Conservation (phyloP, 768 basidiomycete species). For the Fistulinella prunicolor region DNA sequence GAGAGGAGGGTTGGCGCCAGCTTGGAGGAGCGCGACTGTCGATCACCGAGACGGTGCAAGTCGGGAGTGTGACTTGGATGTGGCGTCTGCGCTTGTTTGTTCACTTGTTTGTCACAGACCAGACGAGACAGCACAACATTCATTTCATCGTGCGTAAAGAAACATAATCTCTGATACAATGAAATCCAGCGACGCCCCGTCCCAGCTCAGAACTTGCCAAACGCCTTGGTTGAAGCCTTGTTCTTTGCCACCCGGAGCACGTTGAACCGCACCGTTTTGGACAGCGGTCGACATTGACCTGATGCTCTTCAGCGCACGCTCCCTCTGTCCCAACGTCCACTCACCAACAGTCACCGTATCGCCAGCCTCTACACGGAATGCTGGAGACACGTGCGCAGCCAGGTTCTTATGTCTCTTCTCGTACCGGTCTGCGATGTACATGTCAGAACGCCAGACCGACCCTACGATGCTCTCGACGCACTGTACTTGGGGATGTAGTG, state of each 20-base stretch:
- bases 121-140: not conserved
- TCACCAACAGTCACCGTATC: conserved; percentile 93
- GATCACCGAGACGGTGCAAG: conserved; percentile 26
- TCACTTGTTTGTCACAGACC: conserved; percentile 28
- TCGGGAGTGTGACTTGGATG: conserved; percentile 15
- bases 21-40: conserved; percentile 39
- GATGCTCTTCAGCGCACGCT: not conserved
- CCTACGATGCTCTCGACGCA: conserved; percentile 40
- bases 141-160: conserved; percentile 24
- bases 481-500: conserved; percentile 99
- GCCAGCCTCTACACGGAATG: conserved; percentile 96
- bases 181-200: too few species aligned
- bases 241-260: conserved; percentile 92
- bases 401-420: conserved; percentile 99
- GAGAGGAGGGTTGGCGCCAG: conserved; percentile 84
- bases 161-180: conserved; percentile 4
- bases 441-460: conserved; percentile 9
- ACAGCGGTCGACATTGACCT: conserved; percentile 99
- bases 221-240: conserved; percentile 88
- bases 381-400: conserved; percentile 94
- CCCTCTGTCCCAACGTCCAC: conserved; percentile 31
- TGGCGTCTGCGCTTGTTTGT: conserved; percentile 33
- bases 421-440: conserved; percentile 74
- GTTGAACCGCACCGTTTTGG: conserved; percentile 99
- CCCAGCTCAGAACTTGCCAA: conserved; percentile 81